These are phyloP conservation scores for Apophysomyces trapeziformis DNA, from an alignment of 371 early-diverging fungal genomes.

Conservation along the genomic window DNA sequence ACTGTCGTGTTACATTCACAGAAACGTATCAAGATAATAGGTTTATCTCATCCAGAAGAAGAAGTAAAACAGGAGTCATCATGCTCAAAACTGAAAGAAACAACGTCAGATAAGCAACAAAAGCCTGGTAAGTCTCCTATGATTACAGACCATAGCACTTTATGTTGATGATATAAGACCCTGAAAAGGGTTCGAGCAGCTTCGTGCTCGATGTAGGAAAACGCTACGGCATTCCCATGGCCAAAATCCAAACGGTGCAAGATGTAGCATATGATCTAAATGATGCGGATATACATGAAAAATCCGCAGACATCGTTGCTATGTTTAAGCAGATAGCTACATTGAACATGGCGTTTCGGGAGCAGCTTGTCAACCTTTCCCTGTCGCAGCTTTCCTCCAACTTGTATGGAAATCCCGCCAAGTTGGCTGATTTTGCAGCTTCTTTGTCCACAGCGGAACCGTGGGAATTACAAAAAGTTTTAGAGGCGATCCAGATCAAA, in stretches of 20 bases:
- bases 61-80: constrained; percentile 4
- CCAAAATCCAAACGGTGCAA: constrained; percentile 80
- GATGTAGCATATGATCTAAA: constrained; percentile 83
- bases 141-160: constrained; percentile 9
- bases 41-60: constrained; percentile 40
- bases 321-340: constrained; percentile 91
- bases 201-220: constrained; percentile 54
- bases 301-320: constrained; percentile 90
- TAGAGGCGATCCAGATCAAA: constrained; percentile 84
- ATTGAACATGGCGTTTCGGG: constrained; percentile 89
- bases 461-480: constrained; percentile 84
- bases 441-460: constrained; percentile 89
- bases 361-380: constrained; percentile 92
- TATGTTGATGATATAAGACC: constrained; percentile 13
- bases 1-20: constrained; percentile 95
- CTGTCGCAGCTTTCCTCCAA: constrained; percentile 92
- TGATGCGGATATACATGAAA: constrained; percentile 83
- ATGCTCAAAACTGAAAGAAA: constrained; percentile 5
- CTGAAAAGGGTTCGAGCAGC: constrained; percentile 24
- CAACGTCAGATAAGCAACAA: constrained; percentile 23
- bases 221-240: constrained; percentile 77
- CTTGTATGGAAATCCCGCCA: constrained; percentile 89
- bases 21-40: constrained; percentile 79
- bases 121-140: constrained; percentile 16
- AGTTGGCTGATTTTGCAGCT: constrained; percentile 94